Percentiles rank a stretch among this genome's conserved stretches.
Conservation (phyloP, 164 flowering plant species). For the Tetrastigma voinierianum region DNA sequence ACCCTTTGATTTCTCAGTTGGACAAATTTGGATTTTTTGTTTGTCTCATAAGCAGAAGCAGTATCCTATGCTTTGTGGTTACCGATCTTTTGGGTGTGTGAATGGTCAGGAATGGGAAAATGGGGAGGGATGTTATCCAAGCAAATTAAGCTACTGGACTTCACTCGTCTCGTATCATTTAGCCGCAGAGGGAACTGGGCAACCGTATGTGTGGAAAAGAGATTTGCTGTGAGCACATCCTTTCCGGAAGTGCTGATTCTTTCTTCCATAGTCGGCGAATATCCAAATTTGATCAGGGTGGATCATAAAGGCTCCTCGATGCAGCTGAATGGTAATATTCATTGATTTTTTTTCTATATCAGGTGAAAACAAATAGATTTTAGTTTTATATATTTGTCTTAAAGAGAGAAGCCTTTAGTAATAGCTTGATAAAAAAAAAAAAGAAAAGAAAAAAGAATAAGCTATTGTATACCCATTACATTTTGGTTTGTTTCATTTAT, state of each 20-base stretch:
- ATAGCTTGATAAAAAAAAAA: too few relatives aligned
- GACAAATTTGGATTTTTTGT: too few relatives aligned
- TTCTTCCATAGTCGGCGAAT: constrained; percentile 46
- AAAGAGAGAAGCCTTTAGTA: not conserved
- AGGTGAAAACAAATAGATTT: not conserved
- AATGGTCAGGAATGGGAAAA: constrained; percentile 88
- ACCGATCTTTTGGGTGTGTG: constrained; percentile 34
- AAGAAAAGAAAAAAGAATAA: too few relatives aligned
- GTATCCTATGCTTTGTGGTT: not conserved
- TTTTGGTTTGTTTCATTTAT: too few relatives aligned
- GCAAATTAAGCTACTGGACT: too few relatives aligned
- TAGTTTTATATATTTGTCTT: not conserved
- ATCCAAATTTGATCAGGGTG: constrained; percentile 74
- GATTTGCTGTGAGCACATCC: constrained; percentile 64
- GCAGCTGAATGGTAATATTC: constrained; percentile 83
- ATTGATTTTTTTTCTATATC: not conserved
- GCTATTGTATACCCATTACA: too few relatives aligned
- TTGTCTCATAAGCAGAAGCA: not conserved
- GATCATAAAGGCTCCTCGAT: constrained; percentile 81
- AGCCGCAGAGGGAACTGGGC: constrained; percentile 54
- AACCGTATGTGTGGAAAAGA: constrained; percentile 60
- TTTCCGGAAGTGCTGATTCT: constrained; percentile 48
- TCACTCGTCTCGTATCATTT: constrained; percentile 66
- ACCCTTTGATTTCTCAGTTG: too few relatives aligned
- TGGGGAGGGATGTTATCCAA: too few relatives aligned